A percentile compares a stretch with the other conserved stretches of the same genome.
These are phyloP conservation scores for Sodiomyces alkalinus DNA, from an alignment of 2,329 filamentous ascomycete species.

Conservation along the genomic window DNA sequence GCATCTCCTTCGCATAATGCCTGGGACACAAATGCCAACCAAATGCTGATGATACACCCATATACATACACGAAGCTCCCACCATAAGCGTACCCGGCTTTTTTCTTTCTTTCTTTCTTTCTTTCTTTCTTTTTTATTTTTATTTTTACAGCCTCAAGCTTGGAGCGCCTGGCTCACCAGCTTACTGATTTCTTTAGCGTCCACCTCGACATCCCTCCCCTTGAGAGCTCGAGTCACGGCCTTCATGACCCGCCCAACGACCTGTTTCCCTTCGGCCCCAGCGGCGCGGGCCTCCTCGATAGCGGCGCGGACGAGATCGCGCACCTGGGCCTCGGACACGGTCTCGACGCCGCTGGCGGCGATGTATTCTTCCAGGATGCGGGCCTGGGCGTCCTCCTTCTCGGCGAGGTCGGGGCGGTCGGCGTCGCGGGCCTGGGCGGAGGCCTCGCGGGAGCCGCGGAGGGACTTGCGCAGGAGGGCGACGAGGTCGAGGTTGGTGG, in stretches of 20 bases:
- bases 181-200: slow-evolving; percentile 44
- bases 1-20: too few species aligned
- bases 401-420: slow-evolving; percentile 53
- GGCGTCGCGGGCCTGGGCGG: slow-evolving; percentile 46
- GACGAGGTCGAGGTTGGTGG: slow-evolving; percentile 54
- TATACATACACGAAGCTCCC: too few species aligned
- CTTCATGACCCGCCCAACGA: slow-evolving; percentile 50
- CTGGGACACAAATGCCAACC: too few species aligned
- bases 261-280: slow-evolving; percentile 26
- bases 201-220: slow-evolving; percentile 50
- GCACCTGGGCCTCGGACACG: slow-evolving; percentile 43
- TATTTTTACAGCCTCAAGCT: too few species aligned
- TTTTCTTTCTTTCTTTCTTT: too few species aligned
- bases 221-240: slow-evolving; percentile 38
- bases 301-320: slow-evolving; percentile 31
- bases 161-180: slow-evolving; percentile 38
- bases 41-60: too few species aligned
- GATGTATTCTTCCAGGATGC: slow-evolving; percentile 51
- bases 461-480: slow-evolving; percentile 50
- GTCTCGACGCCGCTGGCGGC: slow-evolving; percentile 42
- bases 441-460: slow-evolving; percentile 40
- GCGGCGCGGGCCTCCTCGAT: slow-evolving; percentile 34
- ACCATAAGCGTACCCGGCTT: too few species aligned
- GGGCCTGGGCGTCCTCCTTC: slow-evolving; percentile 53
- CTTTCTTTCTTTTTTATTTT: too few species aligned